Evolutionary conservation across 2,329 filamentous ascomycete species (phyloP).

Genomic region (Clonostachys solani): DNA sequence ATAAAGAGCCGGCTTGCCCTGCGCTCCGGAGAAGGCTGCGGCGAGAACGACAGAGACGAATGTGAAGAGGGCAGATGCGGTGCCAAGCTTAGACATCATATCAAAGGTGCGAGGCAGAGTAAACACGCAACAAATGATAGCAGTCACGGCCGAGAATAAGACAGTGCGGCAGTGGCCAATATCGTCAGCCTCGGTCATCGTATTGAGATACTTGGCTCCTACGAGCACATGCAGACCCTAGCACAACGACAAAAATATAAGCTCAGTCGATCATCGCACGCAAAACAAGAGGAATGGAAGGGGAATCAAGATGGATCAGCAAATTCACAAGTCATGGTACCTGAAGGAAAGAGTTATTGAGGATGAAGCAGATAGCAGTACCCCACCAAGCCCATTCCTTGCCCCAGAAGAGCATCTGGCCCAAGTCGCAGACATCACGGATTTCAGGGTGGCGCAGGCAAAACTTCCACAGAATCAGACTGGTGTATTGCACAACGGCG

Average conservation of each 20-base stretch:
- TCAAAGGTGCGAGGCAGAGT: constrained; percentile 85
- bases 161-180: constrained; percentile 71
- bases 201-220: constrained; percentile 85
- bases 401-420: constrained; percentile 91
- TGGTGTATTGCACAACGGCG: constrained; percentile 75
- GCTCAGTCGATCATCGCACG: too few relatives aligned
- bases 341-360: constrained; percentile 93
- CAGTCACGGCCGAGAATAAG: constrained; percentile 69
- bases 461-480: constrained; percentile 66
- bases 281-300: too few relatives aligned
- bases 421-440: constrained; percentile 89
- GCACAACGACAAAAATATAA: too few relatives aligned
- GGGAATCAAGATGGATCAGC: too few relatives aligned
- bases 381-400: constrained; percentile 67
- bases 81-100: constrained; percentile 74
- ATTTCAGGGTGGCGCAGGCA: constrained; percentile 88
- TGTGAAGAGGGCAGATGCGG: constrained; percentile 78
- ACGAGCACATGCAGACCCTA: constrained; percentile 69
- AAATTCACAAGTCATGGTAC: constrained; percentile 14
- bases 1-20: constrained; percentile 69
- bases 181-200: constrained; percentile 67
- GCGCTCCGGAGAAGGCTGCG: constrained; percentile 74
- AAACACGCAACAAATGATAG: constrained; percentile 70
- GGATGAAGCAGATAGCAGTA: constrained; percentile 79
- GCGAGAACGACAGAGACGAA: constrained; percentile 85